Conservation (phyloP, 164 flowering plant species). For the Vitis cinerea region DNA sequence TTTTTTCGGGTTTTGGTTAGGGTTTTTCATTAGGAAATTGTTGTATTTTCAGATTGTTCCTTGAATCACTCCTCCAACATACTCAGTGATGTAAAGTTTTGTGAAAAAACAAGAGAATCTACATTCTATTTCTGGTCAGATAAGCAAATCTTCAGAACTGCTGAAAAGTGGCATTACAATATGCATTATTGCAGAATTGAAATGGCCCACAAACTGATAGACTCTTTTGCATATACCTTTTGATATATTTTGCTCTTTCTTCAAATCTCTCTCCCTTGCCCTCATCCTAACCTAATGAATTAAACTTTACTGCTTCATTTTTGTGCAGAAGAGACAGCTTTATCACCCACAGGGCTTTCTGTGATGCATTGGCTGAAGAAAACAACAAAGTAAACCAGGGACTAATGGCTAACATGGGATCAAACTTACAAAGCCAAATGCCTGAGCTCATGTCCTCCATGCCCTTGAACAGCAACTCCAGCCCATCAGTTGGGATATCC, state of each 20-base stretch:
- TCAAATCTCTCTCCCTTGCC: neutral
- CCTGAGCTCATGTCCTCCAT: slow-evolving; percentile 33
- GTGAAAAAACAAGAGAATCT: too few relatives aligned
- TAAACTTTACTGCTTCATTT: neutral
- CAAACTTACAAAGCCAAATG: slow-evolving; percentile 29
- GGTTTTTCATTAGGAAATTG: too few relatives aligned
- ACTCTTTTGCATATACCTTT: slow-evolving; percentile 6
- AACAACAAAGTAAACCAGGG: slow-evolving; percentile 61
- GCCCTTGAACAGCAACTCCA: slow-evolving; percentile 18
- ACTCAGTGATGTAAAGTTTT: too few relatives aligned
- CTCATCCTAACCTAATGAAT: neutral
- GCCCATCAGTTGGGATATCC: slow-evolving; percentile 24
- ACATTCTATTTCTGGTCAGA: too few relatives aligned
- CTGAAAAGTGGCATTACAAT: too few relatives aligned
- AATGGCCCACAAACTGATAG: slow-evolving; percentile 16
- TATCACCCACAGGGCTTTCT: slow-evolving; percentile 73
- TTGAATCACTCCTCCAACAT: too few relatives aligned
- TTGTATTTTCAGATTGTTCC: too few relatives aligned
- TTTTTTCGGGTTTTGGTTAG: too few relatives aligned
- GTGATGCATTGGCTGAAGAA: slow-evolving; percentile 70
- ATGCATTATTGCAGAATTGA: neutral
- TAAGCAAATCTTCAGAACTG: too few relatives aligned
- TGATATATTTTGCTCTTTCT: neutral
- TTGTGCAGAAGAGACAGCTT: slow-evolving; percentile 64
- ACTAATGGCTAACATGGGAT: slow-evolving; percentile 24